phyloP scores from a whole-genome alignment of 176 grass and related monocot genomes.

The Olyra latifolia region DNA sequence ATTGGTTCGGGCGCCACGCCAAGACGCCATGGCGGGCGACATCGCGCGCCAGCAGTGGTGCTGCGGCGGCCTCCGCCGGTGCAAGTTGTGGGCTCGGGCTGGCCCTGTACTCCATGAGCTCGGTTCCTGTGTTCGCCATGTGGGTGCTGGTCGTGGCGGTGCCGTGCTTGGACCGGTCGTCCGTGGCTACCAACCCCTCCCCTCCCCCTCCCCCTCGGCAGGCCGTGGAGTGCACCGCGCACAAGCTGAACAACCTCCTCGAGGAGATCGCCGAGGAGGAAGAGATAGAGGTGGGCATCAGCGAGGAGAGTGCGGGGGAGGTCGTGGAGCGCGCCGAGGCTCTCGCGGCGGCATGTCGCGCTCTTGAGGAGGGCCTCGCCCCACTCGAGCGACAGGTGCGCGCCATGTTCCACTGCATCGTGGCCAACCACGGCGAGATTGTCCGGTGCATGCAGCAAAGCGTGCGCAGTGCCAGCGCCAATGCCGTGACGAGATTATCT shows the following conservation, averaged over 20 bases:
- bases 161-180: constrained; percentile 49
- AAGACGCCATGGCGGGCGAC: constrained; percentile 65
- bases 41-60: constrained; percentile 35
- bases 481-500: constrained; percentile 13
- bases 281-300: not conserved
- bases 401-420: constrained; percentile 75
- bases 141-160: constrained; percentile 75
- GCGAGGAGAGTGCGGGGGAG: constrained; percentile 30
- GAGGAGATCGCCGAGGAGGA: constrained; percentile 54
- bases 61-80: not conserved
- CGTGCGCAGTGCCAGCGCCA: constrained; percentile 27
- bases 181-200: not conserved
- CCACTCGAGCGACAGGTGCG: constrained; percentile 81
- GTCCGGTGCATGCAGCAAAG: constrained; percentile 51
- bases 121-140: constrained; percentile 69
- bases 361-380: constrained; percentile 66
- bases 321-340: constrained; percentile 54
- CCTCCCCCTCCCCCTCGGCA: constrained; percentile 56
- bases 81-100: constrained; percentile 51
- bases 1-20: constrained; percentile 68
- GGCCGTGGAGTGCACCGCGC: constrained; percentile 54
- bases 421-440: constrained; percentile 63
- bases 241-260: constrained; percentile 55
- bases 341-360: constrained; percentile 56
- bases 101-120: constrained; percentile 92